Base-by-base conservation (phyloP, 2,329 filamentous ascomycete genomes). In the Biscogniauxia marginata region DNA sequence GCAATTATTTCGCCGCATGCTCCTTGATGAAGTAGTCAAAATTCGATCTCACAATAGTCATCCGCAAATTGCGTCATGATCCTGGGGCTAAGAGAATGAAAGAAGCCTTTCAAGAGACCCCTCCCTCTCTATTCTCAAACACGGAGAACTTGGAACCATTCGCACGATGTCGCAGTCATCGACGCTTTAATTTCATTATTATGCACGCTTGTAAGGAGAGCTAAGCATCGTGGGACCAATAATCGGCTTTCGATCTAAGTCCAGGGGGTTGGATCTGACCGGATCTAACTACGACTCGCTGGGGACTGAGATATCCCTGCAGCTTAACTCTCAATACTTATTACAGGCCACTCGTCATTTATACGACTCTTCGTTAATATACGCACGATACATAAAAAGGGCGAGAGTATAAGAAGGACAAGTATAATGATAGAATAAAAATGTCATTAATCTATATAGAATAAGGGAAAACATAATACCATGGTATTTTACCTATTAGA, bases 101-200 rank as follows among this genome's bases (percentile, higher is more conserved):
- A 39, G 30, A 4, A 16, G 11, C 13, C 30, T 39, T 39, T 39
- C 6, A n/a, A n/a, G 5, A 39, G 13, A 16, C 30, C 30, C 11
- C 30, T 6, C 30, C n/a, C 30, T 9, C 30, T 30, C 13, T 18
- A 8, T 30, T 50, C 43, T 18, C 46, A 57, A 55, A 57, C 55
- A 43, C 49, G 55, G 46, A 57, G n/a, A 39, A 39, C 30, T 16
- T 39, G 13, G 30, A 39, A n/a, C 30, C 30, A 39, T 39, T 39
- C 24, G 7, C 4, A n/a, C 30, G 30, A 39, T 39, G 30, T n/a
- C 13, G 13, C 9, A 39, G 30, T 39, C 13, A n/a, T 16, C 30
- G 13, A 16, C n/a, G 30, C n/a, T 39, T 39, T 39, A 16, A 39
- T 39, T 39, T 11, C 30, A 39, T 39, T 39, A 5, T 39, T n/a